Evolutionary conservation across 2,329 filamentous ascomycete species (phyloP).

Genomic region (Penicillium sp.): DNA sequence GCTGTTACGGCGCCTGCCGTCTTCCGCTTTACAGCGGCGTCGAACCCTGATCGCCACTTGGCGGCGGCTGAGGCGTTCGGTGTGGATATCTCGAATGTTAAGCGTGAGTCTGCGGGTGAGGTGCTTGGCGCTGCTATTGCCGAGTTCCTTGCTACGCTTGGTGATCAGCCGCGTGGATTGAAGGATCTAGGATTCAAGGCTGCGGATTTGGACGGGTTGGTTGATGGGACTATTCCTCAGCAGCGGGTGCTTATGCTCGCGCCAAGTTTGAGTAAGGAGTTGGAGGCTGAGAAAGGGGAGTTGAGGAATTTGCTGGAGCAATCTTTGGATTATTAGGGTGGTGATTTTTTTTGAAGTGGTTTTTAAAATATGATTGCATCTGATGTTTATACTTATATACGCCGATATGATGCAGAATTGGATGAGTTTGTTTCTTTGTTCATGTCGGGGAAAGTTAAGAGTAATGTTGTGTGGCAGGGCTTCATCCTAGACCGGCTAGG

Average conservation of each 20-base stretch:
- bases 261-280: constrained; percentile 70
- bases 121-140: constrained; percentile 79
- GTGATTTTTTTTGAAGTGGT: background rate
- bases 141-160: constrained; percentile 75
- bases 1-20: constrained; percentile 91
- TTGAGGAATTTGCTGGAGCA: constrained; percentile 66
- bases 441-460: background rate
- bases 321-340: constrained; percentile 51
- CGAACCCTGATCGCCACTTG: constrained; percentile 88
- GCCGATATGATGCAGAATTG: background rate
- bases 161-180: constrained; percentile 85
- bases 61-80: constrained; percentile 87
- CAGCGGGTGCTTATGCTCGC: constrained; percentile 86
- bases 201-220: constrained; percentile 74
- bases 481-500: background rate
- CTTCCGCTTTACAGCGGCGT: constrained; percentile 87
- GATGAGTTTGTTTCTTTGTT: background rate
- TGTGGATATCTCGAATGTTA: constrained; percentile 82
- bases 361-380: background rate
- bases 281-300: constrained; percentile 69
- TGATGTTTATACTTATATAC: background rate
- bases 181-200: constrained; percentile 76
- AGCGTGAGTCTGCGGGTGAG: constrained; percentile 84
- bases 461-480: background rate
- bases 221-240: constrained; percentile 94